Percentiles rank a stretch among this genome's conserved stretches.
phyloP scores from a whole-genome alignment of 2,329 filamentous ascomycete species.

The Colletotrichum plurivorum region DNA sequence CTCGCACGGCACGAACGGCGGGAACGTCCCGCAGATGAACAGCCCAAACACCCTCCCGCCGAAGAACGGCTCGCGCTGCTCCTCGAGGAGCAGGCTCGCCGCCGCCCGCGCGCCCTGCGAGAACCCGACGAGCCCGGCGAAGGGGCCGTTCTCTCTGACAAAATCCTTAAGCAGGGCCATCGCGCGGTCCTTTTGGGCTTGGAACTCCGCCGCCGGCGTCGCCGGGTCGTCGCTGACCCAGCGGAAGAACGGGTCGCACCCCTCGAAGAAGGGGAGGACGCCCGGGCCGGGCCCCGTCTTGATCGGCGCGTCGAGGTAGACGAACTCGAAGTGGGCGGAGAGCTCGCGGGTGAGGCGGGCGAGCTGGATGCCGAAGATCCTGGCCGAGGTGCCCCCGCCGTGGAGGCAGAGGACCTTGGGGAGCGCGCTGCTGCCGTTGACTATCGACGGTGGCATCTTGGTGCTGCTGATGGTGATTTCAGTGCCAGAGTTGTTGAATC shows the following conservation, averaged over 20 bases:
- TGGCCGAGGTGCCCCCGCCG: slow-evolving; percentile 29
- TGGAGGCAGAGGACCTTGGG: slow-evolving; percentile 38
- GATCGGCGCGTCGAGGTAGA: slow-evolving; percentile 34
- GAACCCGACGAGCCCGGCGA: slow-evolving; percentile 32
- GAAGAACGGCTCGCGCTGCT: slow-evolving; percentile 35
- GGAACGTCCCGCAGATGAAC: slow-evolving; percentile 36
- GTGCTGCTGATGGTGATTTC: too few species aligned
- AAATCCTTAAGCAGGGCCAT: slow-evolving; percentile 29
- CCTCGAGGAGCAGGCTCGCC: slow-evolving; percentile 32
- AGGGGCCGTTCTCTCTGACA: slow-evolving; percentile 34
- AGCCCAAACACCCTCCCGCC: slow-evolving; percentile 19
- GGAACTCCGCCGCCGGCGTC: slow-evolving; percentile 20
- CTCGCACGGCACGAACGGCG: slow-evolving; percentile 27
- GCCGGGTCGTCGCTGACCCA: slow-evolving; percentile 38
- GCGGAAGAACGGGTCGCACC: slow-evolving; percentile 31
- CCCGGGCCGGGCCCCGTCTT: slow-evolving; percentile 26
- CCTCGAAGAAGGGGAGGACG: slow-evolving; percentile 35
- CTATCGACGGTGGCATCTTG: too few species aligned
- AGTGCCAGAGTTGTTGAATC: too few species aligned
- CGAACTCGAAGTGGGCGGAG: slow-evolving; percentile 26
- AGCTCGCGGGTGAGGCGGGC: slow-evolving; percentile 27
- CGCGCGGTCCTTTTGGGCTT: slow-evolving; percentile 27
- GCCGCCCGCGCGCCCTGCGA: slow-evolving; percentile 34
- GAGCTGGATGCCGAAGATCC: slow-evolving; percentile 36
- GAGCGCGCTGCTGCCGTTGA: neutral